Evolutionary conservation across 2,329 filamentous ascomycete genomes (phyloP).

Genomic region (Ophiocordyceps sinensis): DNA sequence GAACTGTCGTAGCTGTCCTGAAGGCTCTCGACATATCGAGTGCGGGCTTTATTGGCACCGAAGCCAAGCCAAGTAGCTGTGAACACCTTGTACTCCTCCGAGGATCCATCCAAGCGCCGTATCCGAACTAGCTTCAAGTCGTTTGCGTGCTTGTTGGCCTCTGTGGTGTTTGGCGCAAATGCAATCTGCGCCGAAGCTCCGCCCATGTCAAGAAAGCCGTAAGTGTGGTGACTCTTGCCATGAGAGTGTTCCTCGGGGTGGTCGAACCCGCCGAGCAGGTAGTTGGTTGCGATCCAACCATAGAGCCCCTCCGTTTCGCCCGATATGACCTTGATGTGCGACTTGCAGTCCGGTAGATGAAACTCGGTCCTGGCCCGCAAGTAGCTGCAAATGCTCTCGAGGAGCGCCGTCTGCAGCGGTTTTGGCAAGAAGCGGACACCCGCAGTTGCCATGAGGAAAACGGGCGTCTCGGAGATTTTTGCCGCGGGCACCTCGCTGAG

Average conservation of each 20-base stretch:
- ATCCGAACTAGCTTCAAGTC: constrained; percentile 78
- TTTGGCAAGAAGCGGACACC: constrained; percentile 80
- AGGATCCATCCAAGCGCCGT: constrained; percentile 64
- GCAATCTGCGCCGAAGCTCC: constrained; percentile 96
- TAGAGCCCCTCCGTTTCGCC: constrained; percentile 94
- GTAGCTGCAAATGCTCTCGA: constrained; percentile 72
- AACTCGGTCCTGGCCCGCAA: constrained; percentile 65
- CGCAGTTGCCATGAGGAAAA: constrained; percentile 91
- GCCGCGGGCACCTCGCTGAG: constrained; percentile 61
- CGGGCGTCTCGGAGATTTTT: constrained; percentile 69
- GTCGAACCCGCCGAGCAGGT: constrained; percentile 84
- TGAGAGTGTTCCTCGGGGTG: constrained; percentile 58
- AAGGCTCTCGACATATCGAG: constrained; percentile 70
- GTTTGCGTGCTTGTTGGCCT: constrained; percentile 76
- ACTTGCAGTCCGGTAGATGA: constrained; percentile 72
- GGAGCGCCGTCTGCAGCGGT: constrained; percentile 54
- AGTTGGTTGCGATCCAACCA: constrained; percentile 95
- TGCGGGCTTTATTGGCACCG: constrained; percentile 84
- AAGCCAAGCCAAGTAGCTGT: constrained; percentile 95
- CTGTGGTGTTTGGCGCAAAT: constrained; percentile 86
- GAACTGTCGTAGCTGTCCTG: constrained; percentile 42
- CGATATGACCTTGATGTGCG: constrained; percentile 87
- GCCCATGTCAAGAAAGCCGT: constrained; percentile 97
- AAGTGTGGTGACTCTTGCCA: constrained; percentile 82
- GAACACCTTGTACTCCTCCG: constrained; percentile 77